These are phyloP conservation scores for Sarcodon sp. DNA, from an alignment of 768 basidiomycete genomes.

Conservation along the genomic window DNA sequence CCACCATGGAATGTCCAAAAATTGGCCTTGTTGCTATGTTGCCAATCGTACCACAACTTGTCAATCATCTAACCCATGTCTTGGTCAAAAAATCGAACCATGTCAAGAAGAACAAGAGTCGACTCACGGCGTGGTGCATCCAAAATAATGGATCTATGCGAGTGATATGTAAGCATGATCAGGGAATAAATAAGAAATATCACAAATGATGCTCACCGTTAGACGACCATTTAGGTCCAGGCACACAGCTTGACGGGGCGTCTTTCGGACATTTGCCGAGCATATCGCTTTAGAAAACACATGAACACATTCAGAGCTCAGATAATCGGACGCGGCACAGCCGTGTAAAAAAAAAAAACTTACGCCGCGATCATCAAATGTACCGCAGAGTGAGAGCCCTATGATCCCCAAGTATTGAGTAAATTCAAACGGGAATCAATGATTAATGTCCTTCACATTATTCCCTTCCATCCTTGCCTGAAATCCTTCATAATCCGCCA, in stretches of 20 bases:
- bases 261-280: conserved; percentile 15
- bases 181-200: not conserved
- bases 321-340: not conserved
- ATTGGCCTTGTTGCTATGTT: conserved; percentile 12
- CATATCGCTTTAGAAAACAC: conserved; percentile 12
- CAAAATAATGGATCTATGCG: conserved; percentile 21
- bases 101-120: not conserved
- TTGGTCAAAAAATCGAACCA: not conserved
- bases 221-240: not conserved
- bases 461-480: conserved; percentile 17
- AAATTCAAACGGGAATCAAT: not conserved
- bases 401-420: not conserved
- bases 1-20: conserved; percentile 18
- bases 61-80: conserved; percentile 18
- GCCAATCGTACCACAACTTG: conserved; percentile 25
- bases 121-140: conserved; percentile 20
- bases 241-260: not conserved
- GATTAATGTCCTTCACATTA: conserved; percentile 8
- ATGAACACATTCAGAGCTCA: no score
- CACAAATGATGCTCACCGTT: not conserved
- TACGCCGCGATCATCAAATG: conserved; percentile 21
- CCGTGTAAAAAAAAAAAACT: not conserved
- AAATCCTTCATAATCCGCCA: conserved; percentile 19
- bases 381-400: conserved; percentile 20
- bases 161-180: not conserved